These are phyloP conservation scores for Russula sp. DNA, from an alignment of 768 basidiomycete genomes.

Conservation along the genomic window DNA sequence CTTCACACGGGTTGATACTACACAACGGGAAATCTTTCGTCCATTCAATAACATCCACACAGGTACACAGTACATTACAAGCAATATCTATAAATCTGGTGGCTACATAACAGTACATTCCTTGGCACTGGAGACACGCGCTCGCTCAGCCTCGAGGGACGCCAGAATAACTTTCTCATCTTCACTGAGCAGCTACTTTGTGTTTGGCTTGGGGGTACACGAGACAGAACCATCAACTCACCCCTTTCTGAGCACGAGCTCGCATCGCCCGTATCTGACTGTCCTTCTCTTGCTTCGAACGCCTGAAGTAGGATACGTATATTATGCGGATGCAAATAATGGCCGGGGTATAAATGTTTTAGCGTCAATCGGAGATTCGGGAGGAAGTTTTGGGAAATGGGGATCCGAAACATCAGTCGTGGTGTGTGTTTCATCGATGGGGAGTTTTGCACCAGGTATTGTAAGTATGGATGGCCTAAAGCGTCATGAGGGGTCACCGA, in stretches of 20 bases:
- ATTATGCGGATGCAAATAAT: slow-evolving; percentile 61
- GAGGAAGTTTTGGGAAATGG: slow-evolving; percentile 26
- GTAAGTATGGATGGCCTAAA: slow-evolving; percentile 36
- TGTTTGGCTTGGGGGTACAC: slow-evolving; percentile 8
- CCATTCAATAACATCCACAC: neutral
- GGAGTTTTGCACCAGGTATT: slow-evolving; percentile 21
- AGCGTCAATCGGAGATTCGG: slow-evolving; percentile 32
- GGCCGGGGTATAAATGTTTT: slow-evolving; percentile 58
- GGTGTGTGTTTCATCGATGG: slow-evolving; percentile 22
- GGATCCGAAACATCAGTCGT: slow-evolving; percentile 22
- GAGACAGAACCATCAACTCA: slow-evolving; percentile 31
- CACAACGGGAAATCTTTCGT: neutral
- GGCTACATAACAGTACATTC: slow-evolving; percentile 53
- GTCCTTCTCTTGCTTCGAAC: slow-evolving; percentile 67
- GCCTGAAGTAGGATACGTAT: slow-evolving; percentile 38
- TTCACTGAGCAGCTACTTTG: slow-evolving; percentile 47
- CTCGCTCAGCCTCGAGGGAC: slow-evolving; percentile 40
- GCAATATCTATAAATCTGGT: neutral
- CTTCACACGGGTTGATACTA: neutral
- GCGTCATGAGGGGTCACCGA: slow-evolving; percentile 53
- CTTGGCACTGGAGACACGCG: slow-evolving; percentile 30
- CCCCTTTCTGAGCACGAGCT: slow-evolving; percentile 68
- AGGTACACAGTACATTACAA: too few species aligned
- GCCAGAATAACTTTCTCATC: slow-evolving; percentile 57
- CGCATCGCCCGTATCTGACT: slow-evolving; percentile 64